Percentiles rank a stretch among this genome's conserved stretches.
phyloP scores from a whole-genome alignment of 257 asterid species.

The Avicennia marina region DNA sequence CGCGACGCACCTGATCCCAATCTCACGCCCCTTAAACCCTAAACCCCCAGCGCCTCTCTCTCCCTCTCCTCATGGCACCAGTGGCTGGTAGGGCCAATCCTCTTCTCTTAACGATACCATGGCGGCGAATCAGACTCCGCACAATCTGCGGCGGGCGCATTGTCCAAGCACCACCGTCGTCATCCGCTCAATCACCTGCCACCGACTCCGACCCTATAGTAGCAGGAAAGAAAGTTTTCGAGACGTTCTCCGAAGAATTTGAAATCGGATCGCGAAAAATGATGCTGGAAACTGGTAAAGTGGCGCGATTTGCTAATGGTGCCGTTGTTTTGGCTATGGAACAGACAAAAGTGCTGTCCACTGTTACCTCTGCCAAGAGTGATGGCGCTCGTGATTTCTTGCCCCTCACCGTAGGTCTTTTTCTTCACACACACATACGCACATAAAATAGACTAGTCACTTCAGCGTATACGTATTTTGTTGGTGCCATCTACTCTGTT shows the following conservation, averaged over 20 bases:
- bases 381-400: slow-evolving; percentile 75
- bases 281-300: slow-evolving; percentile 74
- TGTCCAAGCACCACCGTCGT: slow-evolving; percentile 38
- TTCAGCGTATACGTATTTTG: neutral
- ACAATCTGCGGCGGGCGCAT: slow-evolving; percentile 61
- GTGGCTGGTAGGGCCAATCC: slow-evolving; percentile 56
- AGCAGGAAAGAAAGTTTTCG: slow-evolving; percentile 59
- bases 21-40: slow-evolving; percentile 35
- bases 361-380: slow-evolving; percentile 73
- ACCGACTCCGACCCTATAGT: slow-evolving; percentile 32
- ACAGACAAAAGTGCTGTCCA: slow-evolving; percentile 88
- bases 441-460: neutral
- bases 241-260: slow-evolving; percentile 74
- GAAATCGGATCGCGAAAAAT: slow-evolving; percentile 67
- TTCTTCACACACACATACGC: no score
- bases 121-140: slow-evolving; percentile 59
- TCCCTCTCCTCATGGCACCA: slow-evolving; percentile 46
- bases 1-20: no score
- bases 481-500: neutral
- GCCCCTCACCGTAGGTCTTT: slow-evolving; percentile 77
- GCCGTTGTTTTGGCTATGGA: slow-evolving; percentile 80
- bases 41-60: slow-evolving; percentile 8
- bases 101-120: slow-evolving; percentile 53
- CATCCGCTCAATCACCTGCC: slow-evolving; percentile 28
- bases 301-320: slow-evolving; percentile 90